Conservation (phyloP, 306 rosid genomes). For the Citrullus mucosospermus region DNA sequence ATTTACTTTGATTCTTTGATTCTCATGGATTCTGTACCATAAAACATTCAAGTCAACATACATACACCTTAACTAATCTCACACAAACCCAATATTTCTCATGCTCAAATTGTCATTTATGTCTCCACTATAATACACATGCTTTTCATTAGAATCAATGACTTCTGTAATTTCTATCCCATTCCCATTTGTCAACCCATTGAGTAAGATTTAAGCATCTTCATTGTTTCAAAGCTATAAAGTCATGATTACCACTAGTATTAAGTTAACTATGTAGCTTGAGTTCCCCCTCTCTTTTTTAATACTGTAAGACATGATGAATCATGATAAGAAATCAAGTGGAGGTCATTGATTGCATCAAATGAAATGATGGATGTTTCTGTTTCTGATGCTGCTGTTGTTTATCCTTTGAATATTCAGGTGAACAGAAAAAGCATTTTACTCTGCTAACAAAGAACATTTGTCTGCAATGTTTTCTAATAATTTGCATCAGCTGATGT, state of each 20-base stretch:
- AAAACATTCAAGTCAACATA: background rate
- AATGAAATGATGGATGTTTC: background rate
- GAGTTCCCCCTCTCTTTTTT: background rate
- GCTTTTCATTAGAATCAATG: background rate
- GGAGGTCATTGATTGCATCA: background rate
- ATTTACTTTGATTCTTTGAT: background rate
- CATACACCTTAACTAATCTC: background rate
- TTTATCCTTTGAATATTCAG: background rate
- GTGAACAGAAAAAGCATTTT: background rate
- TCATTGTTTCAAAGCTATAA: background rate
- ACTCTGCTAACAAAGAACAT: background rate
- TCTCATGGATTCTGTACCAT: background rate
- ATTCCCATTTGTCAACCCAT: conserved; percentile 5
- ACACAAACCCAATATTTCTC: background rate
- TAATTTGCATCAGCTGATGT: background rate
- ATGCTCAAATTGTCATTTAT: background rate
- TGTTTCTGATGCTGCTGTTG: background rate
- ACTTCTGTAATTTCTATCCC: background rate
- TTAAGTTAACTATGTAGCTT: background rate
- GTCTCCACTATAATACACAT: background rate
- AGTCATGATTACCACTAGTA: background rate
- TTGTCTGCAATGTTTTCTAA: background rate
- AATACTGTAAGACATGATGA: conserved; percentile 5
- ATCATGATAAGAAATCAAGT: conserved; percentile 5
- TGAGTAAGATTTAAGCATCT: conserved; percentile 7